Conservation (phyloP, 306 rosid species). For the Trifolium dubium region DNA sequence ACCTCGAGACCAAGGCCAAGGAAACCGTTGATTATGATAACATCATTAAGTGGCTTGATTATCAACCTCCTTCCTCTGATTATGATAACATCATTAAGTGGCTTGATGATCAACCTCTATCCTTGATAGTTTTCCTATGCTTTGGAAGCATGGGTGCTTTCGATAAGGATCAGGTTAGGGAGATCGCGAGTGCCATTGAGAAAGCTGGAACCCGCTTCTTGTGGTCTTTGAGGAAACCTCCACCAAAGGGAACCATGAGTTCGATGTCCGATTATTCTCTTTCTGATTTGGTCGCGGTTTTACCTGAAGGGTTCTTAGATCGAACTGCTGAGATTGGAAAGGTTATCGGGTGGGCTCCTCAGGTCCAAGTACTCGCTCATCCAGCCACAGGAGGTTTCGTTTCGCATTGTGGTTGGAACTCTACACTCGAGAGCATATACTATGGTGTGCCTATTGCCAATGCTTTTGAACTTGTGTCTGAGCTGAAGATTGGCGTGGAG, state of each 20-base stretch:
- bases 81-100: slow-evolving; percentile 43
- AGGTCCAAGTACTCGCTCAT: slow-evolving; percentile 51
- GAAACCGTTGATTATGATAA: neutral
- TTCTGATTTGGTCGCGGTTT: neutral
- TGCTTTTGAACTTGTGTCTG: slow-evolving; percentile 47
- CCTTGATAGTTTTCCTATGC: slow-evolving; percentile 68
- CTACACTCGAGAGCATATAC: slow-evolving; percentile 54
- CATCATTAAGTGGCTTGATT: slow-evolving; percentile 62
- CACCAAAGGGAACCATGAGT: slow-evolving; percentile 1
- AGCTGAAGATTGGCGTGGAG: slow-evolving; percentile 50
- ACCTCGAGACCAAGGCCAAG: slow-evolving; percentile 1
- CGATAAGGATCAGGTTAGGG: slow-evolving; percentile 37
- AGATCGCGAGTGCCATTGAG: slow-evolving; percentile 44
- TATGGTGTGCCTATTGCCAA: slow-evolving; percentile 63
- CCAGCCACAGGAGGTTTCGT: slow-evolving; percentile 55
- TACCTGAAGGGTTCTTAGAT: slow-evolving; percentile 60
- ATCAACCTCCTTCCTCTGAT: slow-evolving; percentile 57
- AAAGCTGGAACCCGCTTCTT: slow-evolving; percentile 42
- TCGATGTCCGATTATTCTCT: slow-evolving; percentile 23
- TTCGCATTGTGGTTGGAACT: slow-evolving; percentile 73
- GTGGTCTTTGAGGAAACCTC: slow-evolving; percentile 53
- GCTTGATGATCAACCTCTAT: slow-evolving; percentile 67
- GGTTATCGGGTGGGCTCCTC: slow-evolving; percentile 70
- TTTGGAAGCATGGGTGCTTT: slow-evolving; percentile 48
- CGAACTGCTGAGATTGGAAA: slow-evolving; percentile 51